phyloP scores from a whole-genome alignment of 345 rosid genomes.

The Eutrema japonicum region DNA sequence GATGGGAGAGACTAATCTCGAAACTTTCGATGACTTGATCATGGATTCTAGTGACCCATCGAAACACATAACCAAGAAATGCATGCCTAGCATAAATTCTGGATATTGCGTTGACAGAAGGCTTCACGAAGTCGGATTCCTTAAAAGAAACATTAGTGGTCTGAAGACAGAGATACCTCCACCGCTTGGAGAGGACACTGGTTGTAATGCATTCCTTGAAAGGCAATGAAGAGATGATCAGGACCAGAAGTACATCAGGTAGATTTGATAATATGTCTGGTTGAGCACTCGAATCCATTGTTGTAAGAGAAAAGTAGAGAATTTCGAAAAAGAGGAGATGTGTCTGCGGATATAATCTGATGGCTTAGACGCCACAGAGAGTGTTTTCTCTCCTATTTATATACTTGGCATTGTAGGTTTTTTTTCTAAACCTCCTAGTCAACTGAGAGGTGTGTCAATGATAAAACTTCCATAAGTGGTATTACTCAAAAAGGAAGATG shows the following conservation, averaged over 20 bases:
- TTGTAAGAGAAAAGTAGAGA: background rate
- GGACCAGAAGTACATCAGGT: slow-evolving; percentile 8
- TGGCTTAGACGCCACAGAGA: background rate
- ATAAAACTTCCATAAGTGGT: too few relatives aligned
- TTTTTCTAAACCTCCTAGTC: too few relatives aligned
- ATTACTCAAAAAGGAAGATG: too few relatives aligned
- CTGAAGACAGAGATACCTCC: slow-evolving; percentile 39
- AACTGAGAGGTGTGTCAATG: too few relatives aligned
- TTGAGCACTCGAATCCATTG: background rate
- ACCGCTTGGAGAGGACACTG: slow-evolving; percentile 38
- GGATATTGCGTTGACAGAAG: background rate
- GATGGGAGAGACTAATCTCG: slow-evolving; percentile 30
- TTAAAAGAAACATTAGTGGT: slow-evolving; percentile 38
- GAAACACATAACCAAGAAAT: slow-evolving; percentile 34
- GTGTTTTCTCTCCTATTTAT: background rate
- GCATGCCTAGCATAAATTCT: background rate
- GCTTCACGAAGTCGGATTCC: slow-evolving; percentile 37
- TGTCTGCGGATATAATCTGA: background rate
- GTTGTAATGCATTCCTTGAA: slow-evolving; percentile 53
- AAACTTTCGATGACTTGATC: slow-evolving; percentile 28
- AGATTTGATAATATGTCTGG: slow-evolving; percentile 35
- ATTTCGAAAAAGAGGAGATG: background rate
- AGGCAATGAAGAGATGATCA: slow-evolving; percentile 43
- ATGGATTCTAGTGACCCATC: slow-evolving; percentile 24
- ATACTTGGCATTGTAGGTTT: too few relatives aligned